These are phyloP conservation scores for Fusarium albidum DNA, from an alignment of 2,329 filamentous ascomycete genomes.

Conservation along the genomic window DNA sequence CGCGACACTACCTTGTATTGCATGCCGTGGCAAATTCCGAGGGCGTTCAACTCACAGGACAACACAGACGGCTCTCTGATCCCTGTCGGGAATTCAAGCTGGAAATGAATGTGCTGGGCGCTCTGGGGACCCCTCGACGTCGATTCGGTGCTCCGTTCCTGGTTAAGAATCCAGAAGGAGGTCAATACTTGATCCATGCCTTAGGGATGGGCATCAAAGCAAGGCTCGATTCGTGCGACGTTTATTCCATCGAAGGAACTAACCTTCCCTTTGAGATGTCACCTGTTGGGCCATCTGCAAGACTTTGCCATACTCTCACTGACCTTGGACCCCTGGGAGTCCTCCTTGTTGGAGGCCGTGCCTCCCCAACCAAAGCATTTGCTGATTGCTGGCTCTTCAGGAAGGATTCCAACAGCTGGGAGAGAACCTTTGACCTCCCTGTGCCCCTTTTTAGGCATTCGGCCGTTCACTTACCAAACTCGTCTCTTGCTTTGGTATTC, in stretches of 20 bases:
- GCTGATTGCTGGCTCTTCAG: slow-evolving; percentile 80
- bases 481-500: slow-evolving; percentile 63
- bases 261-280: slow-evolving; percentile 38
- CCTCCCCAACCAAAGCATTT: slow-evolving; percentile 75
- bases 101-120: slow-evolving; percentile 19
- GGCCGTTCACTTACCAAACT: slow-evolving; percentile 59
- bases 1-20: slow-evolving; percentile 83
- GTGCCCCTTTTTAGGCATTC: slow-evolving; percentile 79
- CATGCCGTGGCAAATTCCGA: slow-evolving; percentile 55
- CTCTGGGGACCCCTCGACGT: slow-evolving; percentile 48
- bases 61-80: neutral
- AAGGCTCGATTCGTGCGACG: slow-evolving; percentile 59
- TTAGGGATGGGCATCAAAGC: slow-evolving; percentile 56
- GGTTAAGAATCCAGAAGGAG: slow-evolving; percentile 47
- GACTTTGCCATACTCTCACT: slow-evolving; percentile 82
- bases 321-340: slow-evolving; percentile 64
- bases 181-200: slow-evolving; percentile 54
- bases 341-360: slow-evolving; percentile 78
- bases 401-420: slow-evolving; percentile 65
- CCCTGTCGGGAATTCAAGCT: slow-evolving; percentile 4
- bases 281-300: slow-evolving; percentile 42
- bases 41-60: neutral
- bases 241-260: slow-evolving; percentile 49
- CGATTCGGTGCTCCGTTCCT: slow-evolving; percentile 68
- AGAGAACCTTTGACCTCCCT: slow-evolving; percentile 70